phyloP scores from a whole-genome alignment of 225 moss, liverwort and hornwort species.

The Polytrichum formosum region DNA sequence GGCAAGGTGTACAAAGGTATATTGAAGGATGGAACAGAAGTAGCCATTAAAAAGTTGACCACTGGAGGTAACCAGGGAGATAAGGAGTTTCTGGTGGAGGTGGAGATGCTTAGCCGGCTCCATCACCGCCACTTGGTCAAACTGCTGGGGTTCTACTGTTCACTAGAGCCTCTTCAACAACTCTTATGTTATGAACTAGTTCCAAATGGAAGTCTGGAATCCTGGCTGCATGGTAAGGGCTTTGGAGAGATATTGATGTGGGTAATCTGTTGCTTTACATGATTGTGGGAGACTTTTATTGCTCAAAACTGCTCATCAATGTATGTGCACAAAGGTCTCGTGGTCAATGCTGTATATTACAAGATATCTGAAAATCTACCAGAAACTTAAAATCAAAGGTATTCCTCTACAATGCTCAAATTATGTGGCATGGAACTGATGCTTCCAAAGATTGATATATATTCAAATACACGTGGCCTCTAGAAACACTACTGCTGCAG shows the following conservation, averaged over 20 bases:
- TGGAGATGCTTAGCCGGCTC: constrained; percentile 95
- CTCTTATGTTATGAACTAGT: constrained; percentile 90
- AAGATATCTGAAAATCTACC: too few relatives aligned
- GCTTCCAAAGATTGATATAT: too few relatives aligned
- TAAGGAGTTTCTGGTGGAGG: constrained; percentile 93
- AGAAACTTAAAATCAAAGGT: too few relatives aligned
- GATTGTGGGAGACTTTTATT: too few relatives aligned
- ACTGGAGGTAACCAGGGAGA: constrained; percentile 95
- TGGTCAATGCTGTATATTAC: too few relatives aligned
- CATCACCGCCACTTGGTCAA: constrained; percentile 96
- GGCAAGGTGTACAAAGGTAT: constrained; percentile 87
- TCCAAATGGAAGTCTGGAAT: constrained; percentile 91
- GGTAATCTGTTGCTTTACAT: too few relatives aligned
- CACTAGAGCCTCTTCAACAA: constrained; percentile 80
- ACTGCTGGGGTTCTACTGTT: constrained; percentile 83
- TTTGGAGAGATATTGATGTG: background rate
- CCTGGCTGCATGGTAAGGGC: constrained; percentile 88
- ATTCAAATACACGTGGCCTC: too few relatives aligned
- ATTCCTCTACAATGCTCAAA: too few relatives aligned
- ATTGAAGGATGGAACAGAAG: constrained; percentile 85
- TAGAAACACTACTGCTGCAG: too few relatives aligned
- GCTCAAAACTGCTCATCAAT: too few relatives aligned
- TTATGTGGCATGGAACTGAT: too few relatives aligned
- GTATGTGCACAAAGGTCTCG: too few relatives aligned
- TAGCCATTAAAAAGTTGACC: constrained; percentile 92